These are phyloP conservation scores for Podila epicladia DNA, from an alignment of 192 early-diverging fungal species.

Conservation along the genomic window DNA sequence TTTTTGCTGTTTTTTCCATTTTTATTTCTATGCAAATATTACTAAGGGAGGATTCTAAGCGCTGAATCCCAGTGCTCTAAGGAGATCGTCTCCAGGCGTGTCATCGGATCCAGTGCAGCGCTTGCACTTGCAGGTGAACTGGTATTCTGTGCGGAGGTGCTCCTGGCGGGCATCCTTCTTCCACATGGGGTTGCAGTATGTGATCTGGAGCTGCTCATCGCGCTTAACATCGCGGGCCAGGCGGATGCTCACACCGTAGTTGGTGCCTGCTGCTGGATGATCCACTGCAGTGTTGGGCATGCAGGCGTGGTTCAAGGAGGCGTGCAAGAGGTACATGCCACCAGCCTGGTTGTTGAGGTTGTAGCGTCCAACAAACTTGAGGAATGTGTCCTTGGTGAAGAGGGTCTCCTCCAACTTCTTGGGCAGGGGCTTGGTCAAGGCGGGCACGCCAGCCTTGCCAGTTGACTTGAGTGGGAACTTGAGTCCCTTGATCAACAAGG, in stretches of 20 bases:
- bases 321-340: constrained; percentile 68
- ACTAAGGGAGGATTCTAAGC: not conserved
- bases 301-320: constrained; percentile 68
- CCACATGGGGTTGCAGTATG: constrained; percentile 68
- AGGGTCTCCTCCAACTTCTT: constrained; percentile 53
- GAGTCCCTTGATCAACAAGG: constrained; percentile 55
- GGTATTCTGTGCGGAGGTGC: constrained; percentile 63
- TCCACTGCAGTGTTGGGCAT: constrained; percentile 63
- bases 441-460: constrained; percentile 29
- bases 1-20: not conserved
- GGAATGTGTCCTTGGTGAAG: constrained; percentile 63
- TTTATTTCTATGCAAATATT: not conserved
- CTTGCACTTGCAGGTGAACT: constrained; percentile 68
- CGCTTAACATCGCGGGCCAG: constrained; percentile 64
- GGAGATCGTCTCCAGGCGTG: constrained; percentile 54
- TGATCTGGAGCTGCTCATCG: constrained; percentile 67
- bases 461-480: constrained; percentile 56
- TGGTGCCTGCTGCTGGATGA: constrained; percentile 56
- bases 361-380: constrained; percentile 65
- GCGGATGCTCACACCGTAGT: constrained; percentile 62
- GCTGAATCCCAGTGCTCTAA: constrained; percentile 47
- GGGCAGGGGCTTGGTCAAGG: constrained; percentile 60
- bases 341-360: constrained; percentile 73
- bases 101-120: constrained; percentile 62
- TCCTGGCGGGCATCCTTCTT: constrained; percentile 60